These are phyloP conservation scores for Hansenula anomala DNA, from an alignment of 1,139 yeast genomes.

Conservation along the genomic window DNA sequence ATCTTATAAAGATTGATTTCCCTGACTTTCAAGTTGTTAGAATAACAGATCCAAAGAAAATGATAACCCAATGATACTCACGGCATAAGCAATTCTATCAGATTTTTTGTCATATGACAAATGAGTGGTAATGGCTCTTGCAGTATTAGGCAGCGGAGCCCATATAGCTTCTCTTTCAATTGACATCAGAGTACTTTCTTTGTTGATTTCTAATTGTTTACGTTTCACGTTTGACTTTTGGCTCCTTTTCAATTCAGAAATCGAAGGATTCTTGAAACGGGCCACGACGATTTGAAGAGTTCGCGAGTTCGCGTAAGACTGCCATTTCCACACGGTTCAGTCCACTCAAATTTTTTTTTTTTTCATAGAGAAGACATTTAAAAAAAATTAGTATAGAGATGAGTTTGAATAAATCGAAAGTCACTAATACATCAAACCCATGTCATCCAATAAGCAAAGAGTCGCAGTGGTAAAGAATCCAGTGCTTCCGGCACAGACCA, in stretches of 20 bases:
- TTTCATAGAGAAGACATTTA: neutral
- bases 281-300: neutral
- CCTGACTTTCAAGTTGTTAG: slow-evolving; percentile 39
- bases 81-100: slow-evolving; percentile 71
- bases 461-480: slow-evolving; percentile 70
- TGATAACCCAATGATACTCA: slow-evolving; percentile 6
- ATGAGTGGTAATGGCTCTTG: slow-evolving; percentile 65
- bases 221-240: neutral
- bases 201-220: too few relatives aligned
- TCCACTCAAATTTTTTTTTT: neutral
- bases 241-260: too few relatives aligned
- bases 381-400: too few relatives aligned
- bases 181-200: too few relatives aligned
- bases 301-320: neutral
- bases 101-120: slow-evolving; percentile 67
- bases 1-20: slow-evolving; percentile 70
- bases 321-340: neutral
- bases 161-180: slow-evolving; percentile 11
- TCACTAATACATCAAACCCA: slow-evolving; percentile 21
- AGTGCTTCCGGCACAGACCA: slow-evolving; percentile 74
- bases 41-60: neutral
- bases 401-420: too few relatives aligned
- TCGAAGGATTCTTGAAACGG: too few relatives aligned
- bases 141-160: slow-evolving; percentile 79
- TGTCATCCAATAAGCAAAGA: slow-evolving; percentile 79